Evolutionary conservation across 345 rosid species (phyloP).

Genomic region (Hypericum androsaemum): DNA sequence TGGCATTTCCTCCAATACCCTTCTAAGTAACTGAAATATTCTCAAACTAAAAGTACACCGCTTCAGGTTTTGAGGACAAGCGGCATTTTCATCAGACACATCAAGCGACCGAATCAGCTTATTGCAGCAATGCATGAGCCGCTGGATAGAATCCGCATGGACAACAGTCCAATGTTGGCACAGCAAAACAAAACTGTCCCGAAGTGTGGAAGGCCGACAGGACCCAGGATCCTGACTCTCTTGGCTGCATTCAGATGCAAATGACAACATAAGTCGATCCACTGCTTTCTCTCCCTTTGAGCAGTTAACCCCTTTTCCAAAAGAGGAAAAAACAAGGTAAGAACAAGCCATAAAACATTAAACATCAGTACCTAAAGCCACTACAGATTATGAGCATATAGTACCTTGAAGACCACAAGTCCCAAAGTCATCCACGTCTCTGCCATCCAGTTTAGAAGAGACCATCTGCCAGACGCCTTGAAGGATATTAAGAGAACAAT

Average conservation of each 20-base stretch:
- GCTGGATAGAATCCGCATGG: constrained; percentile 48
- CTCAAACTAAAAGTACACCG: constrained; percentile 55
- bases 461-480: constrained; percentile 38
- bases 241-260: constrained; percentile 59
- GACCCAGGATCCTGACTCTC: constrained; percentile 40
- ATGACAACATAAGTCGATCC: constrained; percentile 50
- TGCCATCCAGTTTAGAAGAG: constrained; percentile 28
- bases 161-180: constrained; percentile 78
- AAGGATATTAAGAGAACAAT: constrained; percentile 40
- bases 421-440: constrained; percentile 38
- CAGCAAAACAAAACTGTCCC: constrained; percentile 44
- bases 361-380: constrained; percentile 8
- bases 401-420: constrained; percentile 70
- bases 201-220: constrained; percentile 32
- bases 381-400: constrained; percentile 6
- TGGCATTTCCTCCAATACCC: constrained; percentile 44
- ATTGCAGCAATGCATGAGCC: constrained; percentile 53
- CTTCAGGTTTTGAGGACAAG: constrained; percentile 37
- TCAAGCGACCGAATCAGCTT: constrained; percentile 49
- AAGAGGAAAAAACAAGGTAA: constrained; percentile 4
- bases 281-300: constrained; percentile 62
- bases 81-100: constrained; percentile 47
- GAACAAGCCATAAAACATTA: constrained; percentile 7
- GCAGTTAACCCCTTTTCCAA: constrained; percentile 47
- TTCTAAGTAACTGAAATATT: constrained; percentile 69